Conservation (phyloP, 1,284 basidiomycete species). For the Irpex sp. region DNA sequence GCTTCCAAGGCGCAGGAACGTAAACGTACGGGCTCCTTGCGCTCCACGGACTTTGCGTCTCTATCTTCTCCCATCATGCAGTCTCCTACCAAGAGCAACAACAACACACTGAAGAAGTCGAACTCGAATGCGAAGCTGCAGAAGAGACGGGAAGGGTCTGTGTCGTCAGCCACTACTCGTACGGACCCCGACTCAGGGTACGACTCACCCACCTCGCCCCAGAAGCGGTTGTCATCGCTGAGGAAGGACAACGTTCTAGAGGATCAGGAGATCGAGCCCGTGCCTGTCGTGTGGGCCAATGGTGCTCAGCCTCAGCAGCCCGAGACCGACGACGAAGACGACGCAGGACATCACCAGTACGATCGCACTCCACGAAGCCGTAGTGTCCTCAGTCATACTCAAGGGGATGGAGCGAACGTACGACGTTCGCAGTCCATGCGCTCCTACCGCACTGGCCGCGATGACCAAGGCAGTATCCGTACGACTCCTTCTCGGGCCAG, state of each 20-base stretch:
- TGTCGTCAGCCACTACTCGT: background rate
- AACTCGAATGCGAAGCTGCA: background rate
- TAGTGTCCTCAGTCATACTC: background rate
- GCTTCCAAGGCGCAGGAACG: background rate
- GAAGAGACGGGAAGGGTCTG: conserved; percentile 5
- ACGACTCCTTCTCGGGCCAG: conserved; percentile 15
- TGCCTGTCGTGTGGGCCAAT: conserved; percentile 23
- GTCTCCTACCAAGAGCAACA: background rate
- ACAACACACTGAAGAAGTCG: background rate
- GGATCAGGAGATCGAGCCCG: conserved; percentile 15
- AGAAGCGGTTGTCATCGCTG: conserved; percentile 1
- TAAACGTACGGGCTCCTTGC: background rate
- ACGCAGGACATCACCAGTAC: background rate
- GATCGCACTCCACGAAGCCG: background rate
- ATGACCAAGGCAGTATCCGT: conserved; percentile 16
- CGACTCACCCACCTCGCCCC: conserved; percentile 12
- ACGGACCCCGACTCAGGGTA: conserved; percentile 23
- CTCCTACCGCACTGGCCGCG: conserved; percentile 19
- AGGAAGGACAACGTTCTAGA: conserved; percentile 1
- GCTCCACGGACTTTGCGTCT: background rate
- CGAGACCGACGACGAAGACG: background rate
- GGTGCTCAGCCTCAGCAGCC: background rate
- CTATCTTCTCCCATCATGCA: background rate
- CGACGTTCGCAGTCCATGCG: conserved; percentile 22
- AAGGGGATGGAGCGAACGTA: conserved; percentile 4